Conservation (phyloP, 2,329 filamentous ascomycete genomes). For the Aureobasidium sp. region DNA sequence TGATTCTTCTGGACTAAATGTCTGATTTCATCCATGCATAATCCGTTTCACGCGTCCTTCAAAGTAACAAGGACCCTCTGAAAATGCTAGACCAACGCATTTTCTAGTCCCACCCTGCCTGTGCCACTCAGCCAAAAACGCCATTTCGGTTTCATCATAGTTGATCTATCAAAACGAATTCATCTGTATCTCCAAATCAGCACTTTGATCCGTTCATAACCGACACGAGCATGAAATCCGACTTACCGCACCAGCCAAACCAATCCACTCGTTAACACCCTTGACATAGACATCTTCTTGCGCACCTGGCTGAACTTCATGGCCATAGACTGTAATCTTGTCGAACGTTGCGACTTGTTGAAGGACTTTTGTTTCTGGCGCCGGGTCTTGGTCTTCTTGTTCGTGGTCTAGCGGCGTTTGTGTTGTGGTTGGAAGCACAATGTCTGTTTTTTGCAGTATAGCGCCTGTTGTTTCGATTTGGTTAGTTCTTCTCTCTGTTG, state of each 20-base stretch:
- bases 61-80: not conserved
- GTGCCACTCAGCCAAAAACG: not conserved
- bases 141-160: not conserved
- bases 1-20: not conserved
- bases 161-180: not conserved
- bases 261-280: constrained; percentile 73
- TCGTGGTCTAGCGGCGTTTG: constrained; percentile 18
- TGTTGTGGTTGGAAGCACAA: constrained; percentile 14
- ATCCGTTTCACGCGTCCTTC: not conserved
- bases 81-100: not conserved
- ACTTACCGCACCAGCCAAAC: constrained; percentile 60
- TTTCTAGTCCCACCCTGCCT: not conserved
- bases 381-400: constrained; percentile 25
- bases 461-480: constrained; percentile 8
- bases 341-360: constrained; percentile 64
- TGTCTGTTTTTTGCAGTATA: constrained; percentile 24
- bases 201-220: not conserved
- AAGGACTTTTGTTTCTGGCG: constrained; percentile 51
- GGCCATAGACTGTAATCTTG: constrained; percentile 74
- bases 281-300: constrained; percentile 64
- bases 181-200: not conserved
- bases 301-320: constrained; percentile 60
- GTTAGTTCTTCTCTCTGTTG: not conserved
- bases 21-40: not conserved
- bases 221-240: not conserved